A percentile compares a stretch with the other conserved stretches of the same genome.
phyloP scores from a whole-genome alignment of 1,139 yeast species.

The Candida buenavistaensis region DNA sequence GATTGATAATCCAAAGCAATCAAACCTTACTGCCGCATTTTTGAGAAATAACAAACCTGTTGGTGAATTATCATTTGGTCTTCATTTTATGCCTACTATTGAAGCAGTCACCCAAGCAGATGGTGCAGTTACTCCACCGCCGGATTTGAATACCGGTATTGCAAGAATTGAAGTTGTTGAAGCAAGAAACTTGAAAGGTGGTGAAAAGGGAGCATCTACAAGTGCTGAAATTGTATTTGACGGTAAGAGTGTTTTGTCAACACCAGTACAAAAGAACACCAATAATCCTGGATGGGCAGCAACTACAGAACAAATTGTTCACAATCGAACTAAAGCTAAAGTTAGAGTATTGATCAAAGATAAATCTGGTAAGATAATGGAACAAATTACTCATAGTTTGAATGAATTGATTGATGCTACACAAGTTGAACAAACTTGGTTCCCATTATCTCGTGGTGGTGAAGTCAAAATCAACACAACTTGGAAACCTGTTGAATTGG shows the following conservation, averaged over 20 bases:
- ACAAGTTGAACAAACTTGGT: conserved; percentile 76
- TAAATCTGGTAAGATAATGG: conserved; percentile 54
- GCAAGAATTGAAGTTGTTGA: conserved; percentile 56
- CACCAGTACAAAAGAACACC: conserved; percentile 59
- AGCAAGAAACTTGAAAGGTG: conserved; percentile 50
- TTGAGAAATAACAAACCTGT: conserved; percentile 79
- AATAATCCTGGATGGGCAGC: conserved; percentile 71
- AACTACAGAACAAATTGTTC: conserved; percentile 67
- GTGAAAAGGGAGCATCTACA: conserved; percentile 54
- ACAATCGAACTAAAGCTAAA: conserved; percentile 69
- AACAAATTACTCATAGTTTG: conserved; percentile 63
- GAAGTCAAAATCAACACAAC: conserved; percentile 65
- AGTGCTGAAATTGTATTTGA: conserved; percentile 71
- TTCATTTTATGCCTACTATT: conserved; percentile 76
- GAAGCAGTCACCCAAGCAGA: conserved; percentile 76
- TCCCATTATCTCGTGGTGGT: conserved; percentile 69
- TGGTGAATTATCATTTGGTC: conserved; percentile 70
- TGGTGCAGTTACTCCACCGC: conserved; percentile 85
- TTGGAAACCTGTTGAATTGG: conserved; percentile 87
- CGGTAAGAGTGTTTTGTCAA: conserved; percentile 55
- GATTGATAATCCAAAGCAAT: conserved; percentile 53
- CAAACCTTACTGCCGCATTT: conserved; percentile 55
- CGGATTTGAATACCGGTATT: conserved; percentile 92
- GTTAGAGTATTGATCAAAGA: conserved; percentile 69
- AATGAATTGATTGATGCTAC: conserved; percentile 74